Conservation (phyloP, 2,329 filamentous ascomycete genomes). For the Penicillium hesseltinei region DNA sequence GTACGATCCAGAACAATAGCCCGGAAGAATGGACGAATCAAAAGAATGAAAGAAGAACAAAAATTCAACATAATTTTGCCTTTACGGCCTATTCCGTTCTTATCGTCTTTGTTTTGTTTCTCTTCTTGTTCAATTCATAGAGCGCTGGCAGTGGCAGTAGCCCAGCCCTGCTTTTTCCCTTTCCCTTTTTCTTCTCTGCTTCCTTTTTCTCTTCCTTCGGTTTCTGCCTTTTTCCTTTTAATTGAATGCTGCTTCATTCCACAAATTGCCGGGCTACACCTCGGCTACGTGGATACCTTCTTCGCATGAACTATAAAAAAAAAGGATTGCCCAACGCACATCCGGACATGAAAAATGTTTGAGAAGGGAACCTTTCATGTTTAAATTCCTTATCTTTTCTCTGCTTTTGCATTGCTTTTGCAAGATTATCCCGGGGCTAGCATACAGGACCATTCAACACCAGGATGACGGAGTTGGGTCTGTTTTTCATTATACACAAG, state of each 20-base stretch:
- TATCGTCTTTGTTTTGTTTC: constrained; percentile 2
- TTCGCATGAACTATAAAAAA: not conserved
- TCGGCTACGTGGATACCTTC: not conserved
- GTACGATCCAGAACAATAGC: constrained; percentile 10
- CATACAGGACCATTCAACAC: constrained; percentile 12
- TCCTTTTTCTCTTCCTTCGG: not conserved
- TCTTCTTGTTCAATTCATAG: constrained; percentile 13
- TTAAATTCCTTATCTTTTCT: not conserved
- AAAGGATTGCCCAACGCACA: not conserved
- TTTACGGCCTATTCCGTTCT: constrained; percentile 1
- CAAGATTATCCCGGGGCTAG: not conserved
- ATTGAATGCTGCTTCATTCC: not conserved
- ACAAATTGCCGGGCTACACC: not conserved
- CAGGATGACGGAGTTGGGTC: constrained; percentile 25
- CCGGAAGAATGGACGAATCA: constrained; percentile 6
- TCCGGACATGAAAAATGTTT: not conserved
- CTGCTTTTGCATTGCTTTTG: not conserved
- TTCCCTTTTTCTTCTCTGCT: not conserved
- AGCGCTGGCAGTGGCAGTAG: constrained; percentile 11
- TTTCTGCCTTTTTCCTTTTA: not conserved
- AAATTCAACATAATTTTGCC: constrained; percentile 26
- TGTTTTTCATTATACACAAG: not conserved
- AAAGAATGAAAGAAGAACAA: constrained; percentile 16
- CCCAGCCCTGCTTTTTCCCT: not conserved
- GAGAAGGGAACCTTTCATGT: not conserved